Percentiles rank a stretch among this genome's conserved stretches.
Evolutionary conservation across 441 rosid species (phyloP).

Genomic region (Aquilaria agallochum): DNA sequence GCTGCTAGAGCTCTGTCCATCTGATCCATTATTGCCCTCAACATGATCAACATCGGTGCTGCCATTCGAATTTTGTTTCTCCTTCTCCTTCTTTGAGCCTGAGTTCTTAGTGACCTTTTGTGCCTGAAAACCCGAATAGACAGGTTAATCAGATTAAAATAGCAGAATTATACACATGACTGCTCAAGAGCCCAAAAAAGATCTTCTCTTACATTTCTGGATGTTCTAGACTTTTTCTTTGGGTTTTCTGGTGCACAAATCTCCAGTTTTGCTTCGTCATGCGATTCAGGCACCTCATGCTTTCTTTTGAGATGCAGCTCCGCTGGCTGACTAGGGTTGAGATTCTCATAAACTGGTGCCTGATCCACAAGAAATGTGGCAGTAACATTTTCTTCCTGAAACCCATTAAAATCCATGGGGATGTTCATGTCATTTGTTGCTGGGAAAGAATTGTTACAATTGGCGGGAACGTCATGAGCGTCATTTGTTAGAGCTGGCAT

Average conservation of each 20-base stretch:
- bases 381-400: conserved; percentile 15
- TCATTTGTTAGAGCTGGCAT: conserved; percentile 28
- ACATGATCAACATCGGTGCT: conserved; percentile 18
- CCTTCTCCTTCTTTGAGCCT: conserved; percentile 24
- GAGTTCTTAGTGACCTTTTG: conserved; percentile 26
- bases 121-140: conserved; percentile 19
- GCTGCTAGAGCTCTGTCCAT: conserved; percentile 42
- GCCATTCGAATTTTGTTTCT: conserved; percentile 18
- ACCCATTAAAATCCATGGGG: conserved; percentile 25
- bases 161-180: conserved; percentile 8
- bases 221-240: conserved; percentile 33
- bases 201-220: conserved; percentile 32
- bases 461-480: conserved; percentile 17
- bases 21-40: conserved; percentile 33
- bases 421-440: conserved; percentile 16
- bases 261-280: conserved; percentile 7
- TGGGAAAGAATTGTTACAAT: conserved; percentile 25
- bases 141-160: not conserved
- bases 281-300: conserved; percentile 19
- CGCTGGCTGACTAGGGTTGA: conserved; percentile 8
- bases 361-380: conserved; percentile 9
- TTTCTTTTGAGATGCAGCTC: conserved; percentile 34
- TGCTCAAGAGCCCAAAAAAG: conserved; percentile 1
- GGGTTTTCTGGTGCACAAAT: conserved; percentile 16
- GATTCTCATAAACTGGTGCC: not conserved